Conservation (phyloP, 805 yeast genomes). For the Metschnikowia proteae region DNA sequence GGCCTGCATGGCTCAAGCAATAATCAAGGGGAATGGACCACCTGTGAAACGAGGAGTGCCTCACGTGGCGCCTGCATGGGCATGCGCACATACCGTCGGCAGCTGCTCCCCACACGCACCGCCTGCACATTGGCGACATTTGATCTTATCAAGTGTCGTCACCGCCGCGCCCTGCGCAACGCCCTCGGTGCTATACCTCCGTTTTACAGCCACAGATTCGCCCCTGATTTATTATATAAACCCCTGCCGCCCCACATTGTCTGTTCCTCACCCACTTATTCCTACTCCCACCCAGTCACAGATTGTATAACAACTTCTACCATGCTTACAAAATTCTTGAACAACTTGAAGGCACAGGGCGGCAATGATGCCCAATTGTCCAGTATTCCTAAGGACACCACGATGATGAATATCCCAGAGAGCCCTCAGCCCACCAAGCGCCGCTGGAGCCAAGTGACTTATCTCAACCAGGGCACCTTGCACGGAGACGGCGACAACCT, state of each 20-base stretch:
- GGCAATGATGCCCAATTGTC: constrained; percentile 2
- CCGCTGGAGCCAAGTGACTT: constrained; percentile 20
- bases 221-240: constrained; percentile 1
- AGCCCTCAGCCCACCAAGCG: constrained; percentile 10
- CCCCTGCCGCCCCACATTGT: not conserved
- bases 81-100: constrained; percentile 2
- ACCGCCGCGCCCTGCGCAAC: constrained; percentile 1
- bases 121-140: not conserved
- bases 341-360: constrained; percentile 12
- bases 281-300: not conserved
- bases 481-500: constrained; percentile 20
- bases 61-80: not conserved
- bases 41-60: not conserved
- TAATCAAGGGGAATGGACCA: not conserved
- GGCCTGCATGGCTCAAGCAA: too few relatives aligned
- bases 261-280: too few relatives aligned
- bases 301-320: not conserved
- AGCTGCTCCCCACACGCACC: not conserved
- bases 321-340: constrained; percentile 17
- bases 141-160: constrained; percentile 1
- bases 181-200: constrained; percentile 3
- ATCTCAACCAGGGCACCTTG: constrained; percentile 18
- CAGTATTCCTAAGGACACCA: constrained; percentile 8
- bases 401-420: constrained; percentile 5
- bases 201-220: constrained; percentile 4